Conservation (phyloP, 768 basidiomycete species). For the Macrolepiota albuminosa region DNA sequence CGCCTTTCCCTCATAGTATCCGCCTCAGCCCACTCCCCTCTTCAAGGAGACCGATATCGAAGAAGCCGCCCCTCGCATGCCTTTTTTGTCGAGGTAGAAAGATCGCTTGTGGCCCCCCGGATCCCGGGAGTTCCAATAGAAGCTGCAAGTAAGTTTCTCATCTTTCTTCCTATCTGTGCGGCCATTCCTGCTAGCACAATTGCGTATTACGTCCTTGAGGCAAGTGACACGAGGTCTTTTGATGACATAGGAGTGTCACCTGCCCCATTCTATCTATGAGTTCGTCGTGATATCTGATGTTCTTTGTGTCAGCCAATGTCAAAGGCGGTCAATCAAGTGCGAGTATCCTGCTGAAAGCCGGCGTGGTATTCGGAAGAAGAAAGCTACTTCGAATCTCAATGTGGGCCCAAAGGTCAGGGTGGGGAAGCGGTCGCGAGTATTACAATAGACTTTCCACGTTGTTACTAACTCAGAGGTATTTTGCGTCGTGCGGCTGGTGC, state of each 20-base stretch:
- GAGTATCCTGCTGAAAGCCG: constrained; percentile 69
- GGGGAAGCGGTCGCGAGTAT: constrained; percentile 13
- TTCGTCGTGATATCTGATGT: constrained; percentile 6
- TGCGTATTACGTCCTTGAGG: constrained; percentile 6
- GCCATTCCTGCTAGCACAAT: neutral
- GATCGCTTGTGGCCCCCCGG: constrained; percentile 63
- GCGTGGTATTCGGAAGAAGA: constrained; percentile 61
- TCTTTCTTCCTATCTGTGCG: constrained; percentile 7
- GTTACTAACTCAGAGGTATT: neutral
- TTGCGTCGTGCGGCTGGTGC: neutral
- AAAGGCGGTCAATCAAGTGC: constrained; percentile 62
- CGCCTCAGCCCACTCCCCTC: constrained; percentile 23
- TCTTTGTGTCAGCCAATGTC: constrained; percentile 56
- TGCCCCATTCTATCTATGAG: neutral
- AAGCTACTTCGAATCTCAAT: constrained; percentile 17
- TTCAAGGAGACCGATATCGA: constrained; percentile 29
- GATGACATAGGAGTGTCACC: constrained; percentile 7
- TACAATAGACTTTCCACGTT: neutral
- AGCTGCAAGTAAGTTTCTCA: constrained; percentile 58
- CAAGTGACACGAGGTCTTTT: constrained; percentile 10
- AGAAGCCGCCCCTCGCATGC: constrained; percentile 61
- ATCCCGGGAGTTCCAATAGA: constrained; percentile 45
- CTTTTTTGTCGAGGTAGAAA: constrained; percentile 64
- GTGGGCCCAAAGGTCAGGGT: constrained; percentile 19
- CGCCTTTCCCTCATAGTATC: constrained; percentile 16